Conservation (phyloP, 768 basidiomycete species). For the Phallus indusiatus region DNA sequence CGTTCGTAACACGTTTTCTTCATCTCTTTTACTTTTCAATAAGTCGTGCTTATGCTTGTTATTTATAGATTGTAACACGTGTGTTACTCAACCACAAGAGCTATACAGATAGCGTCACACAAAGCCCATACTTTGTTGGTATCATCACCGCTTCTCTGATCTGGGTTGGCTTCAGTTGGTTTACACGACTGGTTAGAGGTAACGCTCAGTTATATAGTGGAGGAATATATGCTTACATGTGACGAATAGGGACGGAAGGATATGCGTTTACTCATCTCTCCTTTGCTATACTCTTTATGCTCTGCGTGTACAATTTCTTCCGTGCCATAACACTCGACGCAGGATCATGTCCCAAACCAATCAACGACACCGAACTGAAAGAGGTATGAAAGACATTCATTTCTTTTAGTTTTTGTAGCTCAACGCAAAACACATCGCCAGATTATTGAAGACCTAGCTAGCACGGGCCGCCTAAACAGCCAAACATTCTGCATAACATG, state of each 20-base stretch:
- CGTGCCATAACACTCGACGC: constrained; percentile 82
- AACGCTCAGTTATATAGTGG: constrained; percentile 17
- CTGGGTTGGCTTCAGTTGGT: constrained; percentile 83
- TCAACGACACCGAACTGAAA: constrained; percentile 79
- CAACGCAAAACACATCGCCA: constrained; percentile 20
- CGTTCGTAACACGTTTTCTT: constrained; percentile 36
- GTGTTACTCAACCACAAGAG: constrained; percentile 75
- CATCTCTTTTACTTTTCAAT: background rate
- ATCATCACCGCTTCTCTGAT: constrained; percentile 80
- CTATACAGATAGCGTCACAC: constrained; percentile 74
- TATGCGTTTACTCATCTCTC: constrained; percentile 65
- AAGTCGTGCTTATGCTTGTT: constrained; percentile 12
- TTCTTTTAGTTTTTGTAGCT: background rate
- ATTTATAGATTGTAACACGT: constrained; percentile 62
- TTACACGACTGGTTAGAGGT: constrained; percentile 68
- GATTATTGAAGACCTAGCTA: constrained; percentile 88
- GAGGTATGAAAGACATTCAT: constrained; percentile 42
- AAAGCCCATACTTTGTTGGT: constrained; percentile 88
- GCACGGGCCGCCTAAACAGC: constrained; percentile 82
- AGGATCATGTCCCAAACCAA: constrained; percentile 74
- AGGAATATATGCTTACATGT: background rate
- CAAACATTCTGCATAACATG: constrained; percentile 96
- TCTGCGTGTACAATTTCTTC: constrained; percentile 88
- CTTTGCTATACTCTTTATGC: constrained; percentile 58
- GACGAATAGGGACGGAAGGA: constrained; percentile 55